Base-by-base conservation (phyloP, 2,329 filamentous ascomycete species). In the Aspergillus tamarii region DNA sequence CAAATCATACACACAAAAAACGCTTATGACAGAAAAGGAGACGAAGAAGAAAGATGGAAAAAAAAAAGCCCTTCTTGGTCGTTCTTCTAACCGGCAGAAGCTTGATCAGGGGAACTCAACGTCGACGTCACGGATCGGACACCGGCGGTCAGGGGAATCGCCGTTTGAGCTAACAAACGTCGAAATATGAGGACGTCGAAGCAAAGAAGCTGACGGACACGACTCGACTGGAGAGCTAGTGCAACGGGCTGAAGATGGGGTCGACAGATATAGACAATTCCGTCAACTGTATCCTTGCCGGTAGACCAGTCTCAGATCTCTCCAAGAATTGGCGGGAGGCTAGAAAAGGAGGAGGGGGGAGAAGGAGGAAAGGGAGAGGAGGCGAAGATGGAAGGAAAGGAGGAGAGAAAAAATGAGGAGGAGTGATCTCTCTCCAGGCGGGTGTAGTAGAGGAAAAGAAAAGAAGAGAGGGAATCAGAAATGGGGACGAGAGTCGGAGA, bases 161-260 rank as follows among this genome's bases (percentile, higher is more conserved):
- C 70, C 75, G 75, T 77, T 77, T 76, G 72, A 77, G 73, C 69
- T 76, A 76, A 77, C 75, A 77, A 77, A 77, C 76, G 76, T 76
- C 76, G 74, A 76, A 64, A 66, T 61, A 66, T 68, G 67, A 68
- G 67, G 67, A 70, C 69, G 74, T 78, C 76, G 71, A 75, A 73
- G 69, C 68, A 72, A 70, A 52, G 26, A 69, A 73, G 73, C 74
- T 74, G 74, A 73, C 71, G 70, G 74, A 76, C 73, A 76, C 76
- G 73, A 74, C 72, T 78, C 70, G 74, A 78, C 73, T 74, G 72
- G 73, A 77, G 74, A 72, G 67, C 71, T 70, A 72, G 72, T 70
- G 68, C 67, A 71, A 68, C 70, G 64, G 70, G 69, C 68, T 67
- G 70, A 73, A 69, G 70, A 72, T 57, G 65, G 65, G 64, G 66